Base-by-base conservation (phyloP, 345 rosid genomes). In the Syzygium grande region DNA sequence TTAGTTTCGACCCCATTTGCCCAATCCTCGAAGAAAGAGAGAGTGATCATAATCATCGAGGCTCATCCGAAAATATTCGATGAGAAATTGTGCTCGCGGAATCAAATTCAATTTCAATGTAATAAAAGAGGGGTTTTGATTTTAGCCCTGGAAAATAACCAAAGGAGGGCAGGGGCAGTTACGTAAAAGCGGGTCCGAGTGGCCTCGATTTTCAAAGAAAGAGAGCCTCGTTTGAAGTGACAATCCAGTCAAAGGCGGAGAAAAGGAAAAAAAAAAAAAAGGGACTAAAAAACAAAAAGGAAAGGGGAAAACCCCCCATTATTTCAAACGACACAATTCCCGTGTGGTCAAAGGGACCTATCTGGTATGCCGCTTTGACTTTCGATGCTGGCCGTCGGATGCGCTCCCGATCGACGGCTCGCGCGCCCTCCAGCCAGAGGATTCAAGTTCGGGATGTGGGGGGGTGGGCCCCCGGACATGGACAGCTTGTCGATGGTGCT, bases 161-260 rank as follows among this genome's bases (percentile, higher is more conserved):
- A 80, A 52, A 3, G 5, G 88, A 68, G 94, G 73, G 61, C 46
- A 92, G n/a, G 94, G 73, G 61, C 46, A 92, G n/a, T 87, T 56
- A 29, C 51, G 96, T 89, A 90, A 93, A 89, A 87, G 52, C 12
- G 14, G 16, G 11, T 1, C 27, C 6, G 55, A 59, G 86, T 27
- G 7, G 85, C 88, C 92, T 91, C 89, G 88, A 88, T 90, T 89
- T 94, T 94, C 94, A 94, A 93, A 88, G 92, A 73, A 92, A 90
- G 90, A 65, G 93, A 88, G 89, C 95, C 95, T 97, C 89, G 95
- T 91, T 89, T 89, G 96, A 91, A 89, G 94, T 90, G 97, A 95
- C 94, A 88, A 89, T 87, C 89, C 93, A 93, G 97, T 95, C 98
- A 97, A 94, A 96, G 93, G 92, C 94, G 87, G 87, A 90, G 89